Evolutionary conservation across 2,329 filamentous ascomycete genomes (phyloP).

Genomic region (Kalmusia sp.): DNA sequence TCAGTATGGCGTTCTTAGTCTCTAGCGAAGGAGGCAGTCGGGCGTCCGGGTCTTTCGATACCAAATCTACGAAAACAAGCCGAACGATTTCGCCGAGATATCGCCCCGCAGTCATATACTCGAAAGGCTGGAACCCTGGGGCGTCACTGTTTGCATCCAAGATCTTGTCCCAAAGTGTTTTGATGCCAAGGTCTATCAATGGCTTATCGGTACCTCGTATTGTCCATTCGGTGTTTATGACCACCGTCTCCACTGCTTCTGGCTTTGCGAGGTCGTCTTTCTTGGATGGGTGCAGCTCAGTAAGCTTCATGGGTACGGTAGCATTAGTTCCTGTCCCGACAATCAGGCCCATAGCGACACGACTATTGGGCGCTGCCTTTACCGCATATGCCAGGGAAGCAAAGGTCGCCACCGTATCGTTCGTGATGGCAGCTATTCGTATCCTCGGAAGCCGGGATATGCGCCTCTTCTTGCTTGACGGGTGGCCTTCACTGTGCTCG

Average conservation of each 20-base stretch:
- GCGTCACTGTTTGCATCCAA: constrained; percentile 72
- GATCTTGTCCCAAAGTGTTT: constrained; percentile 73
- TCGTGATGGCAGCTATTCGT: constrained; percentile 77
- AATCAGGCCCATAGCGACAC: constrained; percentile 80
- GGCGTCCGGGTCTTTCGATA: constrained; percentile 35
- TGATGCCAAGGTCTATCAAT: constrained; percentile 66
- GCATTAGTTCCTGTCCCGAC: constrained; percentile 84
- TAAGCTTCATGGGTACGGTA: constrained; percentile 74
- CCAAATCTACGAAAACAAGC: constrained; percentile 71
- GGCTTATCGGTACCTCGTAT: constrained; percentile 78
- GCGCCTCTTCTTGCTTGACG: constrained; percentile 37
- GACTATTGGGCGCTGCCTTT: constrained; percentile 65
- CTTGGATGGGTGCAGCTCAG: constrained; percentile 69
- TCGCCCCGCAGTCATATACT: constrained; percentile 83
- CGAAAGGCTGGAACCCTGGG: constrained; percentile 81
- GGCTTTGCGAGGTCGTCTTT: constrained; percentile 46
- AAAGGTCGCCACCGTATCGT: constrained; percentile 81
- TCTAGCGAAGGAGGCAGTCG: constrained; percentile 63
- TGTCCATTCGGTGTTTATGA: constrained; percentile 86
- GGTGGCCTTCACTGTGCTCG: constrained; percentile 16
- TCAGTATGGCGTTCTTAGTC: constrained; percentile 69
- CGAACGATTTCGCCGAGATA: constrained; percentile 80
- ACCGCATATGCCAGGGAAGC: constrained; percentile 78
- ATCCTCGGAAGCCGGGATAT: constrained; percentile 65
- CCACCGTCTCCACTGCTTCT: constrained; percentile 64